These are phyloP conservation scores for Amauroascus niger DNA, from an alignment of 2,329 filamentous ascomycete genomes.

Conservation along the genomic window DNA sequence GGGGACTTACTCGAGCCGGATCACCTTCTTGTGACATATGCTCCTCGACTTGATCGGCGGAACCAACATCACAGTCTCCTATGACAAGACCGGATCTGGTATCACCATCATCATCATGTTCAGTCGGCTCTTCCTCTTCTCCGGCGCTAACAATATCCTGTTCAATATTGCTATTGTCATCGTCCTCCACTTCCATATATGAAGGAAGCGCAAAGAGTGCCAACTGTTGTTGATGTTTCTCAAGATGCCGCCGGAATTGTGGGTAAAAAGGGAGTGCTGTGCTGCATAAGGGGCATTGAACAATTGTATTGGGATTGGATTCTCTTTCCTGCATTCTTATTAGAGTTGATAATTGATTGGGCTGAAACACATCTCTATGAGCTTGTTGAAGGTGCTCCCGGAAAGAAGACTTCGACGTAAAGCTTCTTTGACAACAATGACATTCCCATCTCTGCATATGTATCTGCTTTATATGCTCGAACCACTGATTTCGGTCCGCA, in stretches of 20 bases:
- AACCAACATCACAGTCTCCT: background rate
- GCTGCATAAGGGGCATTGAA: background rate
- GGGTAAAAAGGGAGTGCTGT: background rate
- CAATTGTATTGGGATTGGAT: background rate
- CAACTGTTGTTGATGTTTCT: constrained; percentile 7
- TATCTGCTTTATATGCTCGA: background rate
- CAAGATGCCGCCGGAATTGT: constrained; percentile 3
- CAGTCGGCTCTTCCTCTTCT: background rate
- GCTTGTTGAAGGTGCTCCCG: background rate
- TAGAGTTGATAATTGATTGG: background rate
- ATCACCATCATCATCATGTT: background rate
- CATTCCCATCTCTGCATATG: background rate
- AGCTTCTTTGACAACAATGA: background rate
- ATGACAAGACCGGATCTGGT: background rate
- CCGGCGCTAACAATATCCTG: background rate
- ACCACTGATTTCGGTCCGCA: background rate
- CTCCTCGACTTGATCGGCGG: too few relatives aligned
- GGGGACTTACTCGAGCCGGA: too few relatives aligned
- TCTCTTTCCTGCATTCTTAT: background rate
- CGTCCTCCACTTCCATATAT: background rate
- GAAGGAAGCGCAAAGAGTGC: constrained; percentile 10
- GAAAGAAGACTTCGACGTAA: background rate
- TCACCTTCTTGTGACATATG: too few relatives aligned
- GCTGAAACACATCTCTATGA: background rate
- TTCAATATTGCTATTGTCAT: background rate